These are phyloP conservation scores for Phellopilus nigrolimitatus DNA, from an alignment of 1,284 basidiomycete species.

Conservation along the genomic window DNA sequence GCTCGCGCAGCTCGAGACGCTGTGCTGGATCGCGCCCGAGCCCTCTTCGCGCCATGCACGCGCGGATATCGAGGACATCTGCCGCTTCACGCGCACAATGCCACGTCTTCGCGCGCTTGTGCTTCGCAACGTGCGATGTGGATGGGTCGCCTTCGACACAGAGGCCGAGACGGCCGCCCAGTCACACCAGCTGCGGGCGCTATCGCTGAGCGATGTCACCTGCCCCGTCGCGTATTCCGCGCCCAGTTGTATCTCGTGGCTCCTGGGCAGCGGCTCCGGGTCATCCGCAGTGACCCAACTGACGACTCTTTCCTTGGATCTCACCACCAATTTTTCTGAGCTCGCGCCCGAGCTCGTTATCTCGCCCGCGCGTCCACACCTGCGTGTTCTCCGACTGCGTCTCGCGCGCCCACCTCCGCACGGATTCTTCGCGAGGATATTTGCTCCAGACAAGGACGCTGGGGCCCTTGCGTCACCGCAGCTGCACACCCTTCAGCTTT, in stretches of 20 bases:
- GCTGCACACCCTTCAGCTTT: background rate
- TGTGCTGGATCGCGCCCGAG: conserved; percentile 3
- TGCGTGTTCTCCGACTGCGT: background rate
- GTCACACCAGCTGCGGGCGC: background rate
- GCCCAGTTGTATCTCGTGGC: background rate
- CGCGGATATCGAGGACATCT: conserved; percentile 2
- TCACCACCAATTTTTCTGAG: background rate
- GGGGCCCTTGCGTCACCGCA: background rate
- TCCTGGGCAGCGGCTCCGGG: too few relatives aligned
- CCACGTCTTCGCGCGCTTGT: background rate
- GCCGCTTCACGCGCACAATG: background rate
- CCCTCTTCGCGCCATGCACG: background rate
- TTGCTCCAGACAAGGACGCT: background rate
- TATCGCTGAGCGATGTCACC: background rate
- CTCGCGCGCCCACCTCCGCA: background rate
- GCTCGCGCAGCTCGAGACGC: background rate
- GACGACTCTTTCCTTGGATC: background rate
- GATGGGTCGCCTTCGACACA: background rate
- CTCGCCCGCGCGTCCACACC: background rate
- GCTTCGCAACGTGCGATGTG: background rate
- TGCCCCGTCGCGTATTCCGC: background rate
- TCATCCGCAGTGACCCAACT: background rate
- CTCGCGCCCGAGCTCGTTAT: background rate
- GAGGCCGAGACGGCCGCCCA: background rate
- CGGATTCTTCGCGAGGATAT: background rate